phyloP scores from a whole-genome alignment of 306 rosid genomes.

The Oxytropis ochrocephala region DNA sequence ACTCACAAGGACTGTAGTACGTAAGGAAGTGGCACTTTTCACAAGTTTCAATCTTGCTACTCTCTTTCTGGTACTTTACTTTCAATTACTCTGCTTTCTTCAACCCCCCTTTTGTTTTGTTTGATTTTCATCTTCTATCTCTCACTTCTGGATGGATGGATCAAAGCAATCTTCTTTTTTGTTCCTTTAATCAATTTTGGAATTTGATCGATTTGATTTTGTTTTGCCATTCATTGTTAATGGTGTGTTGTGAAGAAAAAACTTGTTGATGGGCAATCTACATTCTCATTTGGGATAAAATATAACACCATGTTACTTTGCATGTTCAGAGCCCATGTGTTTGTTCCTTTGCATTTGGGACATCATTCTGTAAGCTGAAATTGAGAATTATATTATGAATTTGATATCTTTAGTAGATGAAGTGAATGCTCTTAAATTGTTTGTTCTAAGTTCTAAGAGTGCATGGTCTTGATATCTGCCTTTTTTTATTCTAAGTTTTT shows the following conservation, averaged over 20 bases:
- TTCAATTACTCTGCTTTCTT: background rate
- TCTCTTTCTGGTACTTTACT: background rate
- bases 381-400: slow-evolving; percentile 21
- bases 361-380: slow-evolving; percentile 13
- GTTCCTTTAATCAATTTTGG: background rate
- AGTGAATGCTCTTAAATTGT: slow-evolving; percentile 27
- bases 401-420: slow-evolving; percentile 4
- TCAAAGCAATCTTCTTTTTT: background rate
- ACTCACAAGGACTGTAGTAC: background rate
- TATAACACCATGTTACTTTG: too few relatives aligned
- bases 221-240: background rate
- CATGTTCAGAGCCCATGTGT: too few relatives aligned
- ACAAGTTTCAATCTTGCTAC: background rate
- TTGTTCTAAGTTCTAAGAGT: slow-evolving; percentile 17
- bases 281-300: background rate
- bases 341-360: too few relatives aligned
- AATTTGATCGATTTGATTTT: background rate
- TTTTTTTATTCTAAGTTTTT: slow-evolving; percentile 1
- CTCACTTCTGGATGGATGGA: background rate
- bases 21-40: background rate
- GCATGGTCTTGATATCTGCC: slow-evolving; percentile 16
- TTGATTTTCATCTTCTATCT: background rate
- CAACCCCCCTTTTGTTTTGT: background rate
- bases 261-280: background rate
- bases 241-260: background rate